phyloP scores from a whole-genome alignment of 2,329 filamentous ascomycete genomes.

The Paraconiothyrium brasiliense region DNA sequence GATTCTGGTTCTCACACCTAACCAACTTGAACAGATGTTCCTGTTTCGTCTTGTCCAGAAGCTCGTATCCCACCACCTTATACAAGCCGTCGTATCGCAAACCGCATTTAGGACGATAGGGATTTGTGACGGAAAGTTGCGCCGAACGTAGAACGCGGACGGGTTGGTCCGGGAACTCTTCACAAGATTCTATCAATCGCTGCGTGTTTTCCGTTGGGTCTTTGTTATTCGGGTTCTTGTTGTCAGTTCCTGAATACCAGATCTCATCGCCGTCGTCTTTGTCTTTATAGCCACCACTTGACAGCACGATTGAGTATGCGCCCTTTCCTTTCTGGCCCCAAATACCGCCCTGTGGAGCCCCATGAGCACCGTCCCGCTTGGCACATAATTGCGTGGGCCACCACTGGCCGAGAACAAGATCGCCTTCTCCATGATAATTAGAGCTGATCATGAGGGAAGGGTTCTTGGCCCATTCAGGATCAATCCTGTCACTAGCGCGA shows the following conservation, averaged over 20 bases:
- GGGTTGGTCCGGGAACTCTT: conserved; percentile 41
- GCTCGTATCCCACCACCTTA: conserved; percentile 51
- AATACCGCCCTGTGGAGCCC: conserved; percentile 58
- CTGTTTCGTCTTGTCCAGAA: conserved; percentile 52
- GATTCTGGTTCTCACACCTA: conserved; percentile 55
- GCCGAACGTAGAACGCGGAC: conserved; percentile 63
- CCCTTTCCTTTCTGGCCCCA: conserved; percentile 57
- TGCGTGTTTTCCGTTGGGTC: conserved; percentile 51
- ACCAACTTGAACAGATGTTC: conserved; percentile 60
- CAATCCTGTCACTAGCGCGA: conserved; percentile 38
- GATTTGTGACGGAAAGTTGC: conserved; percentile 48
- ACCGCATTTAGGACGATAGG: conserved; percentile 58
- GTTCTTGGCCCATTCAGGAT: conserved; percentile 28
- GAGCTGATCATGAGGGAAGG: conserved; percentile 22
- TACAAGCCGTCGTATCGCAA: conserved; percentile 69
- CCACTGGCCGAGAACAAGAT: conserved; percentile 61
- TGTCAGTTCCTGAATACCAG: conserved; percentile 63
- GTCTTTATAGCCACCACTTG: conserved; percentile 59
- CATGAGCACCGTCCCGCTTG: conserved; percentile 65
- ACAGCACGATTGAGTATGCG: conserved; percentile 65
- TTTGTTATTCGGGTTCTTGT: conserved; percentile 27
- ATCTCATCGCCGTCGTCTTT: conserved; percentile 61
- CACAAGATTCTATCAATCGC: conserved; percentile 53
- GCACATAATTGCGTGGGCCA: conserved; percentile 63
- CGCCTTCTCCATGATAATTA: conserved; percentile 51